Percentiles rank a stretch among this genome's conserved stretches.
Conservation (phyloP, 805 yeast species). For the Pichia scutulata region DNA sequence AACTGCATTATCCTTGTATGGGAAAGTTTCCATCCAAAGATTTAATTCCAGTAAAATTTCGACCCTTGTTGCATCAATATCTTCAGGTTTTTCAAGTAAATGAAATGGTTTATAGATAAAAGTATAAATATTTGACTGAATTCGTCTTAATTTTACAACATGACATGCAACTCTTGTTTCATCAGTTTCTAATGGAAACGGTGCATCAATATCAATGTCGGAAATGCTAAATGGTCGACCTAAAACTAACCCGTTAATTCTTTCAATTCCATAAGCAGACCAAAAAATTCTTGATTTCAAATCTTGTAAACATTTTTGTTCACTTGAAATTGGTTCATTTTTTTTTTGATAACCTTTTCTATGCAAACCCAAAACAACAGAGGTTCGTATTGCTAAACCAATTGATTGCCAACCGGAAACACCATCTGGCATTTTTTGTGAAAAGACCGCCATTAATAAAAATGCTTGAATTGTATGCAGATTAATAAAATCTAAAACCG, state of each 20-base stretch:
- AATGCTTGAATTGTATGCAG: conserved; percentile 28
- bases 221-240: conserved; percentile 33
- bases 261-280: conserved; percentile 31
- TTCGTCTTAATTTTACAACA: conserved; percentile 26
- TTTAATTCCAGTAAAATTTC: conserved; percentile 28
- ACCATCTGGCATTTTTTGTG: conserved; percentile 30
- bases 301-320: conserved; percentile 13
- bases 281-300: conserved; percentile 27
- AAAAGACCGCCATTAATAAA: conserved; percentile 25
- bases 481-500: conserved; percentile 19
- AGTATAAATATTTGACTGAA: conserved; percentile 28
- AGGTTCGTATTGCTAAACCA: conserved; percentile 27
- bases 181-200: conserved; percentile 18
- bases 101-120: conserved; percentile 27
- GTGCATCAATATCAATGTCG: conserved; percentile 29
- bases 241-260: conserved; percentile 28
- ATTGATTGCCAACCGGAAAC: conserved; percentile 28
- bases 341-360: conserved; percentile 19
- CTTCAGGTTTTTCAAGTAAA: conserved; percentile 16
- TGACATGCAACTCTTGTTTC: conserved; percentile 24
- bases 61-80: conserved; percentile 23
- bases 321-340: conserved; percentile 1
- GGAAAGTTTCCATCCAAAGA: conserved; percentile 28
- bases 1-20: conserved; percentile 18
- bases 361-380: conserved; percentile 28